Evolutionary conservation across 257 asterid species (phyloP).

Genomic region (Nicotiana otophora): DNA sequence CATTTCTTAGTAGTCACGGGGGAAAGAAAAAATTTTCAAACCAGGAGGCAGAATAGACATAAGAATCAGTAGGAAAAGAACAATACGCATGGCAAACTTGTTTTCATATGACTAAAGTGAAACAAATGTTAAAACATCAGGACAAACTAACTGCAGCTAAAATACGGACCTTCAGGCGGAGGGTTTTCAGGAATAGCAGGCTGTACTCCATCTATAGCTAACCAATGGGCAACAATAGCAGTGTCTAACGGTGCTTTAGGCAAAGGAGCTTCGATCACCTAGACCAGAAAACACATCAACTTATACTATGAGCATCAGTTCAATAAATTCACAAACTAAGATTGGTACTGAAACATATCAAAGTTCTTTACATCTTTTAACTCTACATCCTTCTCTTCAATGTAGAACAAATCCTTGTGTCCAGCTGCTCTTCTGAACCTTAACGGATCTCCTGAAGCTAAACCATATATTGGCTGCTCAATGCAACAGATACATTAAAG

Average conservation of each 20-base stretch:
- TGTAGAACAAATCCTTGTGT: slow-evolving; percentile 83
- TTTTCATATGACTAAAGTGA: not conserved
- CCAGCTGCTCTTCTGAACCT: slow-evolving; percentile 90
- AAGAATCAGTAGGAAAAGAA: not conserved
- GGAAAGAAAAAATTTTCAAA: not conserved
- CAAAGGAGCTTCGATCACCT: slow-evolving; percentile 95
- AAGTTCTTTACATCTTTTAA: slow-evolving; percentile 67
- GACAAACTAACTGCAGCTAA: not conserved
- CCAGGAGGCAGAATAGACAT: not conserved
- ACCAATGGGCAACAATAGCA: slow-evolving; percentile 80
- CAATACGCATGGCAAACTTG: not conserved
- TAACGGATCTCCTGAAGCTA: slow-evolving; percentile 78
- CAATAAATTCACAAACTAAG: slow-evolving; percentile 4
- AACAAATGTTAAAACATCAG: not conserved
- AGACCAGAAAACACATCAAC: slow-evolving; percentile 11
- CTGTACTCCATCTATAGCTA: slow-evolving; percentile 91
- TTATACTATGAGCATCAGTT: not conserved
- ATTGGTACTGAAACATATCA: not conserved
- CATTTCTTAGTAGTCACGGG: not conserved
- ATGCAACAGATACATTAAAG: not conserved
- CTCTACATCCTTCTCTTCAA: slow-evolving; percentile 86
- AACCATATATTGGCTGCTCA: slow-evolving; percentile 82
- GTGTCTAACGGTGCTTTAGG: slow-evolving; percentile 89
- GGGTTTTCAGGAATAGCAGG: slow-evolving; percentile 97
- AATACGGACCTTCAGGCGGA: slow-evolving; percentile 57